phyloP scores from a whole-genome alignment of 2,329 filamentous ascomycete genomes.

The Phialophora expanda region DNA sequence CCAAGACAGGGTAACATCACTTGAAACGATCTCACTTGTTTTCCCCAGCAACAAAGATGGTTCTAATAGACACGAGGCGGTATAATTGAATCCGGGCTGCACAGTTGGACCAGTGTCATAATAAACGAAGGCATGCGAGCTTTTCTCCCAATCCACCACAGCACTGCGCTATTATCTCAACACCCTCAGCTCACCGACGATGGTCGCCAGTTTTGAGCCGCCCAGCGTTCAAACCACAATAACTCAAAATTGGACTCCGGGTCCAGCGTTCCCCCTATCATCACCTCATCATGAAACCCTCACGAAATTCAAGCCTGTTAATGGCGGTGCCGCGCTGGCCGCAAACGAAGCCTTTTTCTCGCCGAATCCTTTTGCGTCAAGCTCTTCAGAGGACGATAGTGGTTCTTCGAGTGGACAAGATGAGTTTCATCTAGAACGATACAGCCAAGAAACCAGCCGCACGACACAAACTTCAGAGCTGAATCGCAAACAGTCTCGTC shows the following conservation, averaged over 20 bases:
- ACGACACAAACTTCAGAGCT: conserved; percentile 5
- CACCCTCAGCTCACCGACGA: conserved; percentile 2
- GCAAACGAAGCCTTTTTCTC: conserved; percentile 22
- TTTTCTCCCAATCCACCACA: background rate
- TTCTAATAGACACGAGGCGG: background rate
- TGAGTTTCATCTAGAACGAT: conserved; percentile 39
- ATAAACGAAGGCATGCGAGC: conserved; percentile 9
- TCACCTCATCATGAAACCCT: conserved; percentile 22
- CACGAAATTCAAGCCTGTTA: conserved; percentile 27
- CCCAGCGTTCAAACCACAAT: background rate
- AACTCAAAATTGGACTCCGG: background rate
- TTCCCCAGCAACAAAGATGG: conserved; percentile 2
- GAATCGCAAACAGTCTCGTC: conserved; percentile 9
- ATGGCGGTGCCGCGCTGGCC: conserved; percentile 8
- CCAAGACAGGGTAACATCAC: background rate
- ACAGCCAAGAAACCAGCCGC: conserved; percentile 29
- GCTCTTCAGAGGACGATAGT: conserved; percentile 30
- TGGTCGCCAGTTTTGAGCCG: conserved; percentile 24
- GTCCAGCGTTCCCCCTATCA: conserved; percentile 24
- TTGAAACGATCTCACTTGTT: conserved; percentile 16
- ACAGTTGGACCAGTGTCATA: background rate
- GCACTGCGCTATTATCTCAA: conserved; percentile 1
- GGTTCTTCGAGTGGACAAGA: conserved; percentile 36
- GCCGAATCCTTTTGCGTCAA: conserved; percentile 25
- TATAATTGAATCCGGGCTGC: background rate